Evolutionary conservation across 371 early-diverging fungal genomes (phyloP).

Genomic region (Parasitella parasitica): DNA sequence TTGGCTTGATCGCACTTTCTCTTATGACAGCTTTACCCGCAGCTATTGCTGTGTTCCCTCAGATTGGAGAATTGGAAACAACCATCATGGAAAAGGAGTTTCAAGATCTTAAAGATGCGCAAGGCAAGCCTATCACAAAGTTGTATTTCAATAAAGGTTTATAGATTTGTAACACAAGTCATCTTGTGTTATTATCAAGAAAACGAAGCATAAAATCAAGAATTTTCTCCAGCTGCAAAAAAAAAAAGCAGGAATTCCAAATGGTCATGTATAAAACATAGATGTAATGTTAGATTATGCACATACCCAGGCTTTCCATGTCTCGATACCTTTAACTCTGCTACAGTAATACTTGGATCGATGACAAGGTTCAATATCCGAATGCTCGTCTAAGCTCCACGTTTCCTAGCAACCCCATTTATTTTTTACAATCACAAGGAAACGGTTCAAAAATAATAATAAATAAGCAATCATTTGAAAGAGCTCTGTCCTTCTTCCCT

Average conservation of each 20-base stretch:
- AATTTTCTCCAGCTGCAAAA: too few relatives aligned
- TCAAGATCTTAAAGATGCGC: constrained; percentile 46
- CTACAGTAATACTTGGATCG: neutral
- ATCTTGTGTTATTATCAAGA: neutral
- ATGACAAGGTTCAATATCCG: neutral
- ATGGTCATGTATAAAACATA: too few relatives aligned
- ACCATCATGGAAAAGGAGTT: constrained; percentile 50
- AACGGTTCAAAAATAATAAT: neutral
- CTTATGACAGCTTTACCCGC: constrained; percentile 76
- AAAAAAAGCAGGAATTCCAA: too few relatives aligned
- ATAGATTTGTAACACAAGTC: constrained; percentile 24
- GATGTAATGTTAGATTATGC: too few relatives aligned
- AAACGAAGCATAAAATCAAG: neutral
- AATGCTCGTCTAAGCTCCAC: constrained; percentile 9
- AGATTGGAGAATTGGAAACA: constrained; percentile 51
- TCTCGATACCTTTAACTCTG: too few relatives aligned
- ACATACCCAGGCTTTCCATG: too few relatives aligned
- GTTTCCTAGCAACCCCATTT: constrained; percentile 1
- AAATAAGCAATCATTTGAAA: neutral
- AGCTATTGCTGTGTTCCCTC: constrained; percentile 84
- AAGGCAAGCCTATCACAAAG: constrained; percentile 56
- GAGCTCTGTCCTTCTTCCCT: neutral
- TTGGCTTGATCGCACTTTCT: constrained; percentile 66
- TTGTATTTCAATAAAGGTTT: constrained; percentile 76
- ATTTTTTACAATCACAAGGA: constrained; percentile 1